These are phyloP conservation scores for Vinca minor DNA, from an alignment of 257 asterid species.

Conservation along the genomic window DNA sequence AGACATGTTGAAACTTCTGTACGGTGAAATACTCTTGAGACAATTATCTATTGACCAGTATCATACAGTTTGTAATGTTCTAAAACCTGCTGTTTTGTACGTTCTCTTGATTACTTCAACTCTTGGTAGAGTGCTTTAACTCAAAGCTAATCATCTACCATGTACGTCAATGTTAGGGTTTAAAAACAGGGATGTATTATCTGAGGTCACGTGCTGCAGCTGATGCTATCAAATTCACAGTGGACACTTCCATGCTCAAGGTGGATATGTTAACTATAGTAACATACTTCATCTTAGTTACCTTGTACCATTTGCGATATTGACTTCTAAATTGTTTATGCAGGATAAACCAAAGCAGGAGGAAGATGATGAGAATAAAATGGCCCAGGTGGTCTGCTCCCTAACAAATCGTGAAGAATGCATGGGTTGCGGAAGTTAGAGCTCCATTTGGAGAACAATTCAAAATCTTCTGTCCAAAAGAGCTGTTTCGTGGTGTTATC, in stretches of 20 bases:
- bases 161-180: slow-evolving; percentile 39
- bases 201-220: slow-evolving; percentile 91
- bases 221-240: slow-evolving; percentile 90
- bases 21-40: too few relatives aligned
- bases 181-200: slow-evolving; percentile 96
- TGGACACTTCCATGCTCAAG: slow-evolving; percentile 66
- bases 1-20: not conserved
- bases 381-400: slow-evolving; percentile 80
- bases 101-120: not conserved
- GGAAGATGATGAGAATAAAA: slow-evolving; percentile 47
- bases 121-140: not conserved
- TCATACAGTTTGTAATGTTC: not conserved
- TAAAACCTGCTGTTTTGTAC: too few relatives aligned
- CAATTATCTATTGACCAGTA: not conserved
- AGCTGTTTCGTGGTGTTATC: not conserved
- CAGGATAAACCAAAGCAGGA: slow-evolving; percentile 31
- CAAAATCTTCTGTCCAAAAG: too few relatives aligned
- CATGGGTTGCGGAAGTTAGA: slow-evolving; percentile 77
- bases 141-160: not conserved
- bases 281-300: not conserved
- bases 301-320: not conserved
- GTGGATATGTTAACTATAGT: slow-evolving; percentile 18
- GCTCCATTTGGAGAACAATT: not conserved
- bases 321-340: not conserved
- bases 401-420: slow-evolving; percentile 77